These are phyloP conservation scores for Dothidotthia symphoricarpi DNA, from an alignment of 2,329 filamentous ascomycete species.

Conservation along the genomic window DNA sequence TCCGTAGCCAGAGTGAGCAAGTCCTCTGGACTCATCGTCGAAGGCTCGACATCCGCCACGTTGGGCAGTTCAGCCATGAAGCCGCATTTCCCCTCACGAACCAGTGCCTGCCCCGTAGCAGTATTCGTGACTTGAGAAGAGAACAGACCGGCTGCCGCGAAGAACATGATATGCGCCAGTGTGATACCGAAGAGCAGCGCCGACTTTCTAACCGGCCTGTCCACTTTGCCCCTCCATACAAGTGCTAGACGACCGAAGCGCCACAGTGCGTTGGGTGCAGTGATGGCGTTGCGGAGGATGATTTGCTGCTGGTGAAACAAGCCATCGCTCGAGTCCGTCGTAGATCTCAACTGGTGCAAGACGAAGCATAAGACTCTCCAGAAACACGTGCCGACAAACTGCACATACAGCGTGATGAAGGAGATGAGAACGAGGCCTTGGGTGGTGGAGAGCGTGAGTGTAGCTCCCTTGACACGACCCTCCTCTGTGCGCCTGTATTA, in stretches of 20 bases:
- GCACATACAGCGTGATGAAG: slow-evolving; percentile 22
- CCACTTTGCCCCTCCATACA: slow-evolving; percentile 14
- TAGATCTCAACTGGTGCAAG: slow-evolving; percentile 19
- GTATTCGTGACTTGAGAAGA: slow-evolving; percentile 16
- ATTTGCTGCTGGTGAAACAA: slow-evolving; percentile 24
- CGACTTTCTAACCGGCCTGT: slow-evolving; percentile 9
- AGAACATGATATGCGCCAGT: slow-evolving; percentile 13
- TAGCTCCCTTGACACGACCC: slow-evolving; percentile 13
- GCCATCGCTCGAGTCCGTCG: slow-evolving; percentile 13
- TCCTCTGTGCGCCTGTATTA: slow-evolving; percentile 11
- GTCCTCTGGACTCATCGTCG: slow-evolving; percentile 5
- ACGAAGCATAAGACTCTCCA: slow-evolving; percentile 23
- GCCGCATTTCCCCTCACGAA: slow-evolving; percentile 10
- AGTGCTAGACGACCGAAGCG: slow-evolving; percentile 9
- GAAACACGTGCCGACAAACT: slow-evolving; percentile 20
- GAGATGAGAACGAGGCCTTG: slow-evolving; percentile 17
- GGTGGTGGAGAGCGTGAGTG: slow-evolving; percentile 15
- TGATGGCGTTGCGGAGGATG: slow-evolving; percentile 22
- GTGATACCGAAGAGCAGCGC: slow-evolving; percentile 10
- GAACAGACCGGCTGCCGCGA: slow-evolving; percentile 18
- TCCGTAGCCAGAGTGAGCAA: slow-evolving; percentile 15
- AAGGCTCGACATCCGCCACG: slow-evolving; percentile 3
- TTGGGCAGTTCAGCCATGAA: slow-evolving; percentile 12
- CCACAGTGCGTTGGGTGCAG: slow-evolving; percentile 19
- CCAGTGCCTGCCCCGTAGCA: slow-evolving; percentile 10